Conservation (phyloP, 257 asterid genomes). For the Phtheirospermum japonicum region DNA sequence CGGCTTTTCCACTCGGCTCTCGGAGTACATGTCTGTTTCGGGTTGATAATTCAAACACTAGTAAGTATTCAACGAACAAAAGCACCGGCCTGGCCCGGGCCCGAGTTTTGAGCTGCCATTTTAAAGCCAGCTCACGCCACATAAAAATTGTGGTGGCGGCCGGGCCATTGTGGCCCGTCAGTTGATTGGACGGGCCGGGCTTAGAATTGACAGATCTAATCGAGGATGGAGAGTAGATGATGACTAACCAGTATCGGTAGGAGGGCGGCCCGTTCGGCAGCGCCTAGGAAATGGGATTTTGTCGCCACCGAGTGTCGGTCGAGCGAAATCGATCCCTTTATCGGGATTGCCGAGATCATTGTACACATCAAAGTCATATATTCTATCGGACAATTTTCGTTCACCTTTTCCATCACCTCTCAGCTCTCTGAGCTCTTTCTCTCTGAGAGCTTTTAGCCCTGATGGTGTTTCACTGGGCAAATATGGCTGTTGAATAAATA, state of each 20-base stretch:
- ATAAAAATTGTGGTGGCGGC: too few relatives aligned
- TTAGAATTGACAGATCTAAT: too few relatives aligned
- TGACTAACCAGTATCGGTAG: conserved; percentile 67
- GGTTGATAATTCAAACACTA: conserved; percentile 10
- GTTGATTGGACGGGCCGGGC: too few relatives aligned
- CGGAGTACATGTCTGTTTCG: conserved; percentile 53
- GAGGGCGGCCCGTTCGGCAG: conserved; percentile 82
- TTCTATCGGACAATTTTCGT: conserved; percentile 72
- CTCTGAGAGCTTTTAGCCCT: conserved; percentile 73
- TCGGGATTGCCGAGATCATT: conserved; percentile 97
- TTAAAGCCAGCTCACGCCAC: too few relatives aligned
- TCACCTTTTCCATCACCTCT: conserved; percentile 85
- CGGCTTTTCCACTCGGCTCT: conserved; percentile 97
- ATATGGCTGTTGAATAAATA: conserved; percentile 58
- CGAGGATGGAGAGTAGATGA: not conserved
- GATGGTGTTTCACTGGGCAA: conserved; percentile 85
- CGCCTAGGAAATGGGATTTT: conserved; percentile 80
- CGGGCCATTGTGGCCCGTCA: too few relatives aligned
- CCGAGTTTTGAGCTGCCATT: too few relatives aligned
- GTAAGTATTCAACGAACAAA: not conserved
- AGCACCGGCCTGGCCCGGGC: too few relatives aligned
- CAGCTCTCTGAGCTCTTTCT: conserved; percentile 65
- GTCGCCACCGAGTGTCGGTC: conserved; percentile 76
- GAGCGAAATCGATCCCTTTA: conserved; percentile 71
- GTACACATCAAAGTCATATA: conserved; percentile 79